A percentile compares a stretch with the other conserved stretches of the same genome.
These are phyloP conservation scores for Trichophyton equinum DNA, from an alignment of 2,329 filamentous ascomycete genomes.

Conservation along the genomic window DNA sequence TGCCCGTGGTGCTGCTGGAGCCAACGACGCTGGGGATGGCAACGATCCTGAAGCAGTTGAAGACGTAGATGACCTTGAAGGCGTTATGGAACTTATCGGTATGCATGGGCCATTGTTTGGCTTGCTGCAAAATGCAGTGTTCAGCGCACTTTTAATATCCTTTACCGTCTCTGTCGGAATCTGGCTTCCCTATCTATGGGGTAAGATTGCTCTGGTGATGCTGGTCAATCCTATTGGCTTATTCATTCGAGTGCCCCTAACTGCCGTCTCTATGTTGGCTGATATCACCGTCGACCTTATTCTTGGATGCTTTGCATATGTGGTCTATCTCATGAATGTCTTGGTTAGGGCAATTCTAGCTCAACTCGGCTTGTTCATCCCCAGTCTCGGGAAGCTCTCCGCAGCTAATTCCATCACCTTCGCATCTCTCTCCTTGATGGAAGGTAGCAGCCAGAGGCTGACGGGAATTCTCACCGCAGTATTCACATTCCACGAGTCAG, in stretches of 20 bases:
- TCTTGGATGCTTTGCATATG: conserved; percentile 50
- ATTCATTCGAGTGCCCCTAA: conserved; percentile 55
- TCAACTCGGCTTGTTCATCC: conserved; percentile 25
- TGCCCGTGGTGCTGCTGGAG: conserved; percentile 32
- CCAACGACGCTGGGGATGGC: conserved; percentile 54
- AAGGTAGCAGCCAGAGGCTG: conserved; percentile 30
- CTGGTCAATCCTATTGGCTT: conserved; percentile 64
- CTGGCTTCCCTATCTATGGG: conserved; percentile 84
- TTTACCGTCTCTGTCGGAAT: conserved; percentile 75
- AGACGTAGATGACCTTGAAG: conserved; percentile 88
- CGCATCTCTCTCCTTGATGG: conserved; percentile 31
- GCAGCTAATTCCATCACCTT: conserved; percentile 26
- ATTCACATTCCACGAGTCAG: conserved; percentile 38
- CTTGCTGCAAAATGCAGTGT: conserved; percentile 86
- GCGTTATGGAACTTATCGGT: conserved; percentile 87
- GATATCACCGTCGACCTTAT: conserved; percentile 66
- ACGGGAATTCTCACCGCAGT: conserved; percentile 28
- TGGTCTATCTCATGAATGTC: conserved; percentile 30
- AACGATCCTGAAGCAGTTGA: conserved; percentile 45
- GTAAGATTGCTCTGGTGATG: conserved; percentile 68
- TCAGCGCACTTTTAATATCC: conserved; percentile 80
- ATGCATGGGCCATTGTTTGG: conserved; percentile 88
- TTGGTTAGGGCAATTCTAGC: conserved; percentile 23
- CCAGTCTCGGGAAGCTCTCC: conserved; percentile 26
- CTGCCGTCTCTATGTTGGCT: conserved; percentile 58